Percentiles rank a stretch among this genome's conserved stretches.
Conservation (phyloP, 2,329 filamentous ascomycete species). For the Incumbomyces delicatus region DNA sequence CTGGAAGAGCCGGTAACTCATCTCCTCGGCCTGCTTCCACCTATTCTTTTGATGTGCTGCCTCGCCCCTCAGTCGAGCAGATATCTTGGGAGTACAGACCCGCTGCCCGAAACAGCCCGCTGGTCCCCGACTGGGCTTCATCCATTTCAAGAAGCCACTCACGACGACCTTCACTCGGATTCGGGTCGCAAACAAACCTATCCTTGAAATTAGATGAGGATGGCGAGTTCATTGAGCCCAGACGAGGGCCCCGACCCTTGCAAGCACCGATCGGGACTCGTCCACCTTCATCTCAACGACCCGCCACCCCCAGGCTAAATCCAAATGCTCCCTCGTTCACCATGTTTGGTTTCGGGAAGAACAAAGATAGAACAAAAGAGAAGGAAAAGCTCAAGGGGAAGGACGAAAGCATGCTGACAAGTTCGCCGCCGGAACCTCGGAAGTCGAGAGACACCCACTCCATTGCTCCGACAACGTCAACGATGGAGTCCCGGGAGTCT, state of each 20-base stretch:
- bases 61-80: slow-evolving; percentile 66
- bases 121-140: slow-evolving; percentile 45
- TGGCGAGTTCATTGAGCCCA: slow-evolving; percentile 26
- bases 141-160: slow-evolving; percentile 70
- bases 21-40: slow-evolving; percentile 41
- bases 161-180: slow-evolving; percentile 61
- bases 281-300: slow-evolving; percentile 45
- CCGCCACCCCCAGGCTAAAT: slow-evolving; percentile 58
- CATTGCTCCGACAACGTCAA: slow-evolving; percentile 29
- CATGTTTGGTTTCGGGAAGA: slow-evolving; percentile 50
- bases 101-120: slow-evolving; percentile 43
- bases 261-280: slow-evolving; percentile 70
- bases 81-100: slow-evolving; percentile 60
- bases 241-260: slow-evolving; percentile 41
- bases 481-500: slow-evolving; percentile 39
- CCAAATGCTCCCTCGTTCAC: slow-evolving; percentile 85
- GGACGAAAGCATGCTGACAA: slow-evolving; percentile 25
- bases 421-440: slow-evolving; percentile 36
- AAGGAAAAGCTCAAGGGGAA: slow-evolving; percentile 24
- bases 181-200: slow-evolving; percentile 59
- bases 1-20: slow-evolving; percentile 35
- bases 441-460: slow-evolving; percentile 36
- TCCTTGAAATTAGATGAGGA: slow-evolving; percentile 42
- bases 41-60: slow-evolving; percentile 51
- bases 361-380: slow-evolving; percentile 34